Conservation (phyloP, 306 rosid species). For the Cajanus cajan region DNA sequence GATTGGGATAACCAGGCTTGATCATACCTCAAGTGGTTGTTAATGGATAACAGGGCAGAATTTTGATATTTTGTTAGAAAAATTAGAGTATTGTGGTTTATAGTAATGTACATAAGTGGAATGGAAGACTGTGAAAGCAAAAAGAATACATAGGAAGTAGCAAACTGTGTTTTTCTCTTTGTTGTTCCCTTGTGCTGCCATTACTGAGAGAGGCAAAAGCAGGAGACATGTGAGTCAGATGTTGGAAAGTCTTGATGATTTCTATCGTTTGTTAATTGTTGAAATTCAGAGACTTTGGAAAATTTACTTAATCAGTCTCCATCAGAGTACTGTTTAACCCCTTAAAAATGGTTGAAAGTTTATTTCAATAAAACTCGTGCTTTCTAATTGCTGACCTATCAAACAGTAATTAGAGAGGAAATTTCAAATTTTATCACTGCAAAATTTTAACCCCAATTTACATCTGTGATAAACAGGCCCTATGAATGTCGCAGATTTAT, state of each 20-base stretch:
- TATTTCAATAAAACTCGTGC: neutral
- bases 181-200: neutral
- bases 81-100: neutral
- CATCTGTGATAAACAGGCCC: neutral
- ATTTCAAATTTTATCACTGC: neutral
- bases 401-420: neutral
- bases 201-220: neutral
- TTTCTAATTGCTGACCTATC: neutral
- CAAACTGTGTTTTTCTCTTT: neutral
- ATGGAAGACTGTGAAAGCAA: constrained; percentile 1
- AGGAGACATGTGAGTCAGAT: neutral
- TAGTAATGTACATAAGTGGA: neutral
- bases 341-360: neutral
- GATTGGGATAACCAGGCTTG: neutral
- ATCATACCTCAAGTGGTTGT: neutral
- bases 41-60: neutral
- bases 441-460: neutral
- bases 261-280: neutral
- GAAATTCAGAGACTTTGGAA: neutral
- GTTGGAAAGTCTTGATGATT: neutral
- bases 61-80: neutral
- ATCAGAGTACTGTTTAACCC: neutral
- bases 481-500: neutral
- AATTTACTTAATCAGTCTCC: neutral
- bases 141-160: neutral